Conservation (phyloP, 192 early-diverging fungal species). For the Podila epicladia region DNA sequence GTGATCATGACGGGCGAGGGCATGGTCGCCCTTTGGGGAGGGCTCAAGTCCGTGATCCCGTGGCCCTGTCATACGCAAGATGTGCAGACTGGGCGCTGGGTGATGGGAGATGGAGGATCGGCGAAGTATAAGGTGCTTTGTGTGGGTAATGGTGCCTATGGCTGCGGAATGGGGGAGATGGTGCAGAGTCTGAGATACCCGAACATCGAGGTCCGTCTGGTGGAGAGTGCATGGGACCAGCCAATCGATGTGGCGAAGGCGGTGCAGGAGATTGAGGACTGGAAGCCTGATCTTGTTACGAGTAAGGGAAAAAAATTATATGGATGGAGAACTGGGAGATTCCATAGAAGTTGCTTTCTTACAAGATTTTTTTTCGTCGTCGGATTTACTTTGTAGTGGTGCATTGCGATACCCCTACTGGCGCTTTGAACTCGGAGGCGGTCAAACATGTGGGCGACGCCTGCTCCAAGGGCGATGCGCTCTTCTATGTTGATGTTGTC, state of each 20-base stretch:
- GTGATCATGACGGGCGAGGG: slow-evolving; percentile 45
- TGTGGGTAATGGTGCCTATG: slow-evolving; percentile 42
- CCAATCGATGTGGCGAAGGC: slow-evolving; percentile 15
- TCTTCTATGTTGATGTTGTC: slow-evolving; percentile 44
- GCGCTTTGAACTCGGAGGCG: slow-evolving; percentile 37
- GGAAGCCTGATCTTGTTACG: slow-evolving; percentile 46
- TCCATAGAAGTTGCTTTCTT: too few relatives aligned
- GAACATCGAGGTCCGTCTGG: slow-evolving; percentile 19
- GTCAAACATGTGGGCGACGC: slow-evolving; percentile 20
- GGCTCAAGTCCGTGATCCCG: slow-evolving; percentile 41
- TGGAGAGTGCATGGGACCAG: slow-evolving; percentile 23
- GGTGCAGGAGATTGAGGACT: slow-evolving; percentile 13
- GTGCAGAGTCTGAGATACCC: slow-evolving; percentile 36
- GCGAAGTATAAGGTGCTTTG: slow-evolving; percentile 26
- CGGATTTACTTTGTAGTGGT: slow-evolving; percentile 17
- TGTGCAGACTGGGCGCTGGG: not conserved
- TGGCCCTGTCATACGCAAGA: slow-evolving; percentile 14
- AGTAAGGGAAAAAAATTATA: slow-evolving; percentile 5
- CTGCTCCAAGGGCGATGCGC: slow-evolving; percentile 22
- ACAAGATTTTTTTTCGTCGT: not conserved
- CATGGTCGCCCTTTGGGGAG: slow-evolving; percentile 43
- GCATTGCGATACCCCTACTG: slow-evolving; percentile 49
- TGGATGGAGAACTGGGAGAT: too few relatives aligned
- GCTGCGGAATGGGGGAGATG: slow-evolving; percentile 38
- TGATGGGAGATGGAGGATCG: not conserved